Evolutionary conservation across 345 rosid species (phyloP), one percentile per base, ranked within the genome.

Genomic region (Syzygium aqueum): DNA sequence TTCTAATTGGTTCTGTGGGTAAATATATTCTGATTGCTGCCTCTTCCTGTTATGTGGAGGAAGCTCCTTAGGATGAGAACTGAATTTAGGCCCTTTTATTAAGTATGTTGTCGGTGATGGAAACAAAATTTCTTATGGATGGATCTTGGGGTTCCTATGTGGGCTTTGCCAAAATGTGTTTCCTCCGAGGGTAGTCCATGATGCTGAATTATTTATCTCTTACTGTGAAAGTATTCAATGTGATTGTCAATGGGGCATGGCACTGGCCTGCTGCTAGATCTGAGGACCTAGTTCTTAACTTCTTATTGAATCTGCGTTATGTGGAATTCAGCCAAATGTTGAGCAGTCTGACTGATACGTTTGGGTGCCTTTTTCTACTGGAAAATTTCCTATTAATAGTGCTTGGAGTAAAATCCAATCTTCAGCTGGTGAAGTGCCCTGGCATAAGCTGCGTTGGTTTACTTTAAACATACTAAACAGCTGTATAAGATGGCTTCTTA

Each of bases 281-380:
- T 0, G 82, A 73, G 49, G 49, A 73, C 82, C 0, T 9, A 19
- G 82, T 33, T 73, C 0, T n/a, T n/a, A n/a, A n/a, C n/a, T n/a
- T n/a, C n/a, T 19, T 43, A 73, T 65, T 65, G 7, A 73, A 73
- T 37, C 82, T 37, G 82, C 0, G 0, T 73, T 0, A 30, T 0
- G 27, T 73, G 27, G 49, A 0, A 73, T 73, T 73, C 1, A 0
- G 82, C 82, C 82, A 37, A 37, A 0, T 33, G 49, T 37, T 0
- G 13, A 73, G 82, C 82, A 73, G 46, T 37, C 46, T 21, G 15
- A 17, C 49, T 37, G n/a, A n/a, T n/a, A 19, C 11, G 0, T 73
- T 8, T 8, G 27, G 49, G 82, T 73, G 82, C 27, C 14, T 37
- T 19, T 73, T 73, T 10, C 49, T 73, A 4, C 1, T 19, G 8